Conservation (phyloP, 2,329 filamentous ascomycete species). For the Fonsecaea monophora region DNA sequence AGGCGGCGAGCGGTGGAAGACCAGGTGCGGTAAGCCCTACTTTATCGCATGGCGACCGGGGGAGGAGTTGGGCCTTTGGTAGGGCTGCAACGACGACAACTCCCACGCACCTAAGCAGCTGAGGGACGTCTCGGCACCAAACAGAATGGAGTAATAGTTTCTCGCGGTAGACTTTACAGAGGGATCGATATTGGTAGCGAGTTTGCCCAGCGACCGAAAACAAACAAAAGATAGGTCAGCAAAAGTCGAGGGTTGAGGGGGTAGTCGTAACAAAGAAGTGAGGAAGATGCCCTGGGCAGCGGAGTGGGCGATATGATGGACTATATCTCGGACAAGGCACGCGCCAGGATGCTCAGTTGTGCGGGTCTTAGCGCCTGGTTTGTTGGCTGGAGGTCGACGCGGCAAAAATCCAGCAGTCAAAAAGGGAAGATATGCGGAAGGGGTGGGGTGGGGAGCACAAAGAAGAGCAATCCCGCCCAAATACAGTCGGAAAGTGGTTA, state of each 20-base stretch:
- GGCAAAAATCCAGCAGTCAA: slow-evolving; percentile 8
- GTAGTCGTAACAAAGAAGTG: background rate
- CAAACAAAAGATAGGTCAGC: background rate
- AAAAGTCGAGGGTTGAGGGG: slow-evolving; percentile 4
- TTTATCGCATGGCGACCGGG: slow-evolving; percentile 34
- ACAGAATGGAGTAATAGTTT: background rate
- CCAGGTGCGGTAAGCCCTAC: slow-evolving; percentile 15
- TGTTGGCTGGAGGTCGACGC: slow-evolving; percentile 14
- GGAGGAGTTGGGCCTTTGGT: slow-evolving; percentile 11
- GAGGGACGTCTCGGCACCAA: slow-evolving; percentile 11
- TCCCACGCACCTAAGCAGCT: slow-evolving; percentile 14
- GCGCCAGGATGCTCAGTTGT: slow-evolving; percentile 20
- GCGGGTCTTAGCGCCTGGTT: slow-evolving; percentile 24
- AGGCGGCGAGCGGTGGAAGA: slow-evolving; percentile 21
- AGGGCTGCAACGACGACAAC: slow-evolving; percentile 21
- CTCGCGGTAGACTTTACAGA: background rate
- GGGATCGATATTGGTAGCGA: background rate
- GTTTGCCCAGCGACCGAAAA: background rate
- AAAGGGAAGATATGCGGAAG: background rate
- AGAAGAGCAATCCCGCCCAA: slow-evolving; percentile 7
- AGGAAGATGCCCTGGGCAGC: slow-evolving; percentile 14
- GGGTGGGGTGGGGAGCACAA: slow-evolving; percentile 7
- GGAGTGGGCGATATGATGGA: slow-evolving; percentile 16
- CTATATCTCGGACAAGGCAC: slow-evolving; percentile 20
- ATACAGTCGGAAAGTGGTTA: background rate